Percentiles rank a stretch among this genome's conserved stretches.
These are phyloP conservation scores for Fusarium nodosum DNA, from an alignment of 2,329 filamentous ascomycete genomes.

Conservation along the genomic window DNA sequence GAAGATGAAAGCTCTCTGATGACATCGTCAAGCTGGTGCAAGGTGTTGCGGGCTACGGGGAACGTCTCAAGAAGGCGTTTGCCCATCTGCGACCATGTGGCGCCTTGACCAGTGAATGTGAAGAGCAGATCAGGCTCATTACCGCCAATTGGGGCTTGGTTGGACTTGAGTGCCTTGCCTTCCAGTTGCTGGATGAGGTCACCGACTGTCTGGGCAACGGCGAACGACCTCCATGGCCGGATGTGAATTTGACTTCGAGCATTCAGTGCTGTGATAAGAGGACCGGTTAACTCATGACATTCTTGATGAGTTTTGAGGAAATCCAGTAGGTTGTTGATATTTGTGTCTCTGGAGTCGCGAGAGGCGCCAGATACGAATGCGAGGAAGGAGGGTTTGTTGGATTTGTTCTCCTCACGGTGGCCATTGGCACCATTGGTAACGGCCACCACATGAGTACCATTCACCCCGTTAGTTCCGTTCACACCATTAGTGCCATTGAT, in stretches of 20 bases:
- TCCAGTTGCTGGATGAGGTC: constrained; percentile 39
- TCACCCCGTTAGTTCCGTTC: background rate
- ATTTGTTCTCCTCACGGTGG: constrained; percentile 13
- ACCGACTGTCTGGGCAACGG: constrained; percentile 40
- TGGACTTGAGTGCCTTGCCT: constrained; percentile 39
- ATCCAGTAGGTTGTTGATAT: constrained; percentile 29
- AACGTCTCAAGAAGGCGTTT: constrained; percentile 42
- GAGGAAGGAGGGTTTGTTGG: constrained; percentile 23
- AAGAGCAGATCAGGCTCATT: constrained; percentile 25
- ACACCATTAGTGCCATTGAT: background rate
- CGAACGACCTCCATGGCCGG: constrained; percentile 44
- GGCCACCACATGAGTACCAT: background rate
- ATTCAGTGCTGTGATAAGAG: constrained; percentile 40
- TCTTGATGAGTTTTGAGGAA: constrained; percentile 35
- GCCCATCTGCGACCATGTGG: constrained; percentile 45
- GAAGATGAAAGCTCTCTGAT: constrained; percentile 30
- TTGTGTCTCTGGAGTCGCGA: constrained; percentile 36
- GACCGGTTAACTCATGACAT: constrained; percentile 26
- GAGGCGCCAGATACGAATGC: constrained; percentile 42
- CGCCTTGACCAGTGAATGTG: constrained; percentile 42
- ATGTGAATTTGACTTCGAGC: constrained; percentile 41
- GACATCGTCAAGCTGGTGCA: constrained; percentile 33
- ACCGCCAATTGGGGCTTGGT: constrained; percentile 12
- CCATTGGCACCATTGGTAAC: constrained; percentile 19
- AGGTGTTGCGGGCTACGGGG: constrained; percentile 42